Base-by-base conservation (phyloP, 2,329 filamentous ascomycete genomes). In the Pseudocercospora cruenta region DNA sequence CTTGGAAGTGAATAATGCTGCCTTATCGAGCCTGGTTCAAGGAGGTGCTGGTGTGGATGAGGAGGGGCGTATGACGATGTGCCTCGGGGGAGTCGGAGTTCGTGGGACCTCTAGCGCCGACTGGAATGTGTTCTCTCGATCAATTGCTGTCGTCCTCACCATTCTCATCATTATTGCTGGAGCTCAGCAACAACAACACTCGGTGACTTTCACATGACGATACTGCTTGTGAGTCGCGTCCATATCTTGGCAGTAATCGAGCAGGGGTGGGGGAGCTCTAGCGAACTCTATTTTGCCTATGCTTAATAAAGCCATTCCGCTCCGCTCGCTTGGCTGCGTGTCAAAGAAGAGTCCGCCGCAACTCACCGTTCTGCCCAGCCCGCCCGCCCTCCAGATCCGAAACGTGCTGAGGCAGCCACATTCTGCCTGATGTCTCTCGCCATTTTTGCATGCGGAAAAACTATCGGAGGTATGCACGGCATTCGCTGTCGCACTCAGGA, bases 301-400 rank as follows among this genome's bases (percentile, higher is more conserved):
- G 51, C 49, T 53, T 24, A 54, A n/a, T 54, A 54, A n/a, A 54
- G 51, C 16, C 21, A 54, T 28, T 54, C 51, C 51, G 51, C 49
- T 53, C 22, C 10, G 51, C 51, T 26, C 24, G 22, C 22, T 24
- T 54, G 24, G 16, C 22, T 24, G 22, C n/a, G 19, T 12, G 19
- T 19, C 49, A 6, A 36, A 36, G 28, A 31, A 31, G 4, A 33
- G 31, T 8, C 28, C 5, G 28, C 28, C 28, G 28, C 28, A 31
- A 31, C 28, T 8, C 28, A 31, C 28, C 9, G 4, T 26, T 26
- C 6, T 6, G 26, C 26, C 26, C 26, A 26, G 26, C n/a, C n/a
- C n/a, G n/a, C 28, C 47, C 47, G 47, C 47, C 47, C 47, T 21
- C 21, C 28, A 31, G 28, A 31, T 31, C 28, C 28, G 28, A 31